Evolutionary conservation across 805 yeast genomes (phyloP), one percentile per base, ranked within the genome.

Genomic region (Isabelozyma rhagii): DNA sequence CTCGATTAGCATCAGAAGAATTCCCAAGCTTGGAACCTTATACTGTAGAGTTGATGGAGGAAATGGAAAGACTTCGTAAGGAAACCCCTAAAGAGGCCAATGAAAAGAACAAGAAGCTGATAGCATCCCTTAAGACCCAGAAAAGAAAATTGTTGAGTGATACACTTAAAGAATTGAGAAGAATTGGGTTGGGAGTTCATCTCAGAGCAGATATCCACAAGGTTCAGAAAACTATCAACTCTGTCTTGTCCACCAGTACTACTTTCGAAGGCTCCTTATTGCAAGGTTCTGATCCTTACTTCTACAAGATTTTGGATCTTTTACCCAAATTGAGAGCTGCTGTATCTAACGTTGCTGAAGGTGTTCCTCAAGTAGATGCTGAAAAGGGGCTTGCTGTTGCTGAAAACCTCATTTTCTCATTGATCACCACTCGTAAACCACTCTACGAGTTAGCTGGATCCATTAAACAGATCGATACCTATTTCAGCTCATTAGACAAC

Each of bases 31-130:
- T 89, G 15, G 72, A 72, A 48, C 82, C 72, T 1, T 79, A 79
- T 55, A 84, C 94, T 1, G 68, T 69, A 29, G 83, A 78, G 8
- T 63, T 87, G 13, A 58, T 79, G 1, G 74, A 66, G 25, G 85
- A 82, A 41, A 84, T 89, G 64, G 84, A 82, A 8, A 66, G 79
- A 11, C 73, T 96, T 40, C 77, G 82, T 47, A 74, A 80, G 28
- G 96, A 88, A 55, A 94, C 99, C 0, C 99, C 99, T 1, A 68
- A 70, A 1, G 78, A 71, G 3, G 85, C 80, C 4, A 89, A 92
- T 47, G 96, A 87, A 39, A 84, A 82, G 55, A 90, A 91, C 68
- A 87, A 87, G 62, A 28, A 58, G 1, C 61, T 72, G 0, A 67
- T 86, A 39, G 84, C 91, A 1, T 77, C 89, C 6, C 73, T 94